phyloP scores from a whole-genome alignment of 2,329 filamentous ascomycete species.

The Cadophora sp. region DNA sequence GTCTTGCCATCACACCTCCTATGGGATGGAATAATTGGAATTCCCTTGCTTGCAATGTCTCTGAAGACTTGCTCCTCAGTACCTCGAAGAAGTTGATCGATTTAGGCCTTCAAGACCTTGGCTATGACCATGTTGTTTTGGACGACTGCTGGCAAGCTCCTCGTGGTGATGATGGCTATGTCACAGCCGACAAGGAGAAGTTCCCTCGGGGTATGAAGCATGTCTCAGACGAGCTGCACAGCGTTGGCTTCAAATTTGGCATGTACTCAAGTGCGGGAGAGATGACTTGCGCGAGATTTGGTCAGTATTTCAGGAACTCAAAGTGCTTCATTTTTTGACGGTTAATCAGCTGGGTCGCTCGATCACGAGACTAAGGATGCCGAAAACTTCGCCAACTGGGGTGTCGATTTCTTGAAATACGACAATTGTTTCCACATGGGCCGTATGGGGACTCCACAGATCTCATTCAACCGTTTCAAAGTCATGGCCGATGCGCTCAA shows the following conservation, averaged over 20 bases:
- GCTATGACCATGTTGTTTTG: constrained; percentile 60
- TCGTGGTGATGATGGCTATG: constrained; percentile 42
- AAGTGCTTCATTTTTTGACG: not conserved
- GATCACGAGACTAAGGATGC: constrained; percentile 56
- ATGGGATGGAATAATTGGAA: constrained; percentile 55
- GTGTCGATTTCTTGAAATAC: constrained; percentile 57
- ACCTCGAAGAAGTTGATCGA: constrained; percentile 53
- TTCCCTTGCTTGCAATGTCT: constrained; percentile 57
- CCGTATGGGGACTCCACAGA: constrained; percentile 47
- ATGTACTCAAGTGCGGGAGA: constrained; percentile 48
- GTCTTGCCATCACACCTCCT: constrained; percentile 45
- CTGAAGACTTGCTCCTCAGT: constrained; percentile 52
- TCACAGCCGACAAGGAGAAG: constrained; percentile 46
- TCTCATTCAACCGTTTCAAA: constrained; percentile 39
- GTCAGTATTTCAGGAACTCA: constrained; percentile 16
- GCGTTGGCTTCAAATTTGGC: constrained; percentile 49
- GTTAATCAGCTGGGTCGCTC: constrained; percentile 43
- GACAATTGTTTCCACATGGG: constrained; percentile 62
- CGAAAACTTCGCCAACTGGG: constrained; percentile 55
- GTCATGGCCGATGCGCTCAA: constrained; percentile 43
- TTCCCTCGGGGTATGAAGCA: constrained; percentile 52
- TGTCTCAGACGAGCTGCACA: constrained; percentile 49
- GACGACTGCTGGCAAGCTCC: constrained; percentile 56
- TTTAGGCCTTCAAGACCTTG: constrained; percentile 55
- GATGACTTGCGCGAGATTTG: constrained; percentile 41